phyloP scores from a whole-genome alignment of 208 protist species.

The Trichomonas gallinae region DNA sequence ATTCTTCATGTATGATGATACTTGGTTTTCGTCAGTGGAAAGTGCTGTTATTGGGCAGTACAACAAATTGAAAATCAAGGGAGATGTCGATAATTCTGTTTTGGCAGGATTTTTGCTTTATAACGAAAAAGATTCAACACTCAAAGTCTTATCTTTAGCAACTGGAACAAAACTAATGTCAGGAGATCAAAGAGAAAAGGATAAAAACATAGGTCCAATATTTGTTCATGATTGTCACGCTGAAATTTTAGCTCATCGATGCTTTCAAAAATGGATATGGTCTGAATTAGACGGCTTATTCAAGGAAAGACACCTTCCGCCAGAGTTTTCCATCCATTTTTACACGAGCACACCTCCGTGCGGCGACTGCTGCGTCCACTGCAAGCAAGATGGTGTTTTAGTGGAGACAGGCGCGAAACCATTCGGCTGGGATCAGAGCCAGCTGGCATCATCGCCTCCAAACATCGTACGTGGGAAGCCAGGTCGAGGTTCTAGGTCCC shows the following conservation, averaged over 20 bases:
- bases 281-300: background rate
- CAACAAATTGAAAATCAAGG: background rate
- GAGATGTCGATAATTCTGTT: conserved; percentile 15
- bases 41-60: background rate
- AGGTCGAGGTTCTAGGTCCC: background rate
- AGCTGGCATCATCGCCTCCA: background rate
- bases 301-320: background rate
- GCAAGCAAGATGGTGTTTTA: background rate
- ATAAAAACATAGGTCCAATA: background rate
- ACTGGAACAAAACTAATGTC: conserved; percentile 20
- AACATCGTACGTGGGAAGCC: conserved; percentile 3
- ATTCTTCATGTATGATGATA: background rate
- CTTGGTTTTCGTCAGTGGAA: background rate
- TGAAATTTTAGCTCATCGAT: background rate
- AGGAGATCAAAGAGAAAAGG: background rate
- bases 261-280: background rate
- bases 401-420: background rate
- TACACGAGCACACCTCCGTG: background rate
- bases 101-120: background rate
- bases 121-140: background rate
- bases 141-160: background rate
- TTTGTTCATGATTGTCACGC: conserved; percentile 17
- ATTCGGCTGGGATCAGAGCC: background rate
- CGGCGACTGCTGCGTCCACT: conserved; percentile 1
- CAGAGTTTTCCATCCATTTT: background rate